Base-by-base conservation (phyloP, 2,329 filamentous ascomycete species). In the Colletotrichum horii region DNA sequence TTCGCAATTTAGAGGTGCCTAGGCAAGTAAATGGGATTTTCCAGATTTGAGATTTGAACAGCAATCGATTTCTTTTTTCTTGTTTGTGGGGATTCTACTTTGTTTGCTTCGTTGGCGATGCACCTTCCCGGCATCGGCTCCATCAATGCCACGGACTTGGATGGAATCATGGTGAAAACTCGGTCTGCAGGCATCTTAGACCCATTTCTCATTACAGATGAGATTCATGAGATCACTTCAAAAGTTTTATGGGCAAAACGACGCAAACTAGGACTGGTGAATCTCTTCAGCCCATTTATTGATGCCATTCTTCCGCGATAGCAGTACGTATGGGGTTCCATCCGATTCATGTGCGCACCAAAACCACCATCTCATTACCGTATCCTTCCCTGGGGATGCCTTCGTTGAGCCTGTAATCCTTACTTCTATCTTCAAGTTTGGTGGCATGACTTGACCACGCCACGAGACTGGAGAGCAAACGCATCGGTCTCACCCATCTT, bases 81-180 rank as follows among this genome's bases (percentile, higher is more conserved):
- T 24, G 26, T 61, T 61, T 34, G 15, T 61, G 12, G 30, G 32
- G 28, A 22, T 3, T 32, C 7, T 34, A 12, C 14, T n/a, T 24
- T 61, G 58, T 61, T 61, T 34, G 30, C 58, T 61, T 15, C 58
- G 58, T 9, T 22, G 58, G 28, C 26, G 16, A 61, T 32, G 58
- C 30, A 34, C 16, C 58, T 34, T 30, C 58, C 58, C 58, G 58
- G 28, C 2, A 22, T 22, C 19, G 6, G 30, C 2, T 22, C 16
- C 28, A 14, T 61, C 58, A 12, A 61, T 32, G 58, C 32, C 11
- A 28, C 16, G 14, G 55, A 58, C 55, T 24, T 26, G 16, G 26
- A 28, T 58, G 55, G 55, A 58, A 28, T 22, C 19, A 6, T 14
- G 58, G 2, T 24, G 58, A 34, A 32, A 32, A n/a, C 2, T 22